phyloP scores from a whole-genome alignment of 768 basidiomycete species.

The Amanita exitialis region DNA sequence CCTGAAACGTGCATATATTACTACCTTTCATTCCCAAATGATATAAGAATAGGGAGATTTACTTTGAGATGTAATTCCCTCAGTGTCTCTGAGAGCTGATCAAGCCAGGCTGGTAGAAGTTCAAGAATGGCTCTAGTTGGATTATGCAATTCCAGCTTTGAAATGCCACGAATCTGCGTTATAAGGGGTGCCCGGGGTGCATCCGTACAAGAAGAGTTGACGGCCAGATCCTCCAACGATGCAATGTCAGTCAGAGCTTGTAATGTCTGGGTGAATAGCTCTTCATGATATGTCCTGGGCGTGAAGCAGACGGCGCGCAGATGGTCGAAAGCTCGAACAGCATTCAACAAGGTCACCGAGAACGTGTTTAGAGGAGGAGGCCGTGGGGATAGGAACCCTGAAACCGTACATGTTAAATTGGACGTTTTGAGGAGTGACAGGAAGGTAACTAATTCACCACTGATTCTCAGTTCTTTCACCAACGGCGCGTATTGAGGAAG shows the following conservation, averaged over 20 bases:
- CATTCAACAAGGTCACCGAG: slow-evolving; percentile 17
- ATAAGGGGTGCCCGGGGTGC: slow-evolving; percentile 21
- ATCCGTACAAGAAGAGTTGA: slow-evolving; percentile 26
- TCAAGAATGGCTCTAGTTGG: slow-evolving; percentile 32
- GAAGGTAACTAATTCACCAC: slow-evolving; percentile 22
- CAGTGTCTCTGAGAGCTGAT: slow-evolving; percentile 21
- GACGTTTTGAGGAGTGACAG: slow-evolving; percentile 4
- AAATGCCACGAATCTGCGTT: slow-evolving; percentile 19
- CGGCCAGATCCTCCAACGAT: slow-evolving; percentile 18
- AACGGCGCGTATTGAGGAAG: slow-evolving; percentile 27
- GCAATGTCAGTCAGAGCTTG: slow-evolving; percentile 13
- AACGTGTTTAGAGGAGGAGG: slow-evolving; percentile 22
- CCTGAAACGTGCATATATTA: slow-evolving; percentile 18
- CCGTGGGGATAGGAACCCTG: slow-evolving; percentile 18
- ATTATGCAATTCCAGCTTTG: slow-evolving; percentile 20
- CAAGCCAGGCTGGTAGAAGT: slow-evolving; percentile 35
- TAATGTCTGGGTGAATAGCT: slow-evolving; percentile 22
- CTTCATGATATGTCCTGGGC: slow-evolving; percentile 22
- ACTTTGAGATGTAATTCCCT: slow-evolving; percentile 34
- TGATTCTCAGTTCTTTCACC: slow-evolving; percentile 34
- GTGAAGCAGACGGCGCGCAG: slow-evolving; percentile 22
- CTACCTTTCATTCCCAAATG: not conserved
- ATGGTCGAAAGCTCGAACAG: slow-evolving; percentile 21
- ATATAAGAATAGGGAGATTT: not conserved
- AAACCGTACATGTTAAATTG: slow-evolving; percentile 6